phyloP scores from a whole-genome alignment of 257 asterid species.

The Asclepias syriaca region DNA sequence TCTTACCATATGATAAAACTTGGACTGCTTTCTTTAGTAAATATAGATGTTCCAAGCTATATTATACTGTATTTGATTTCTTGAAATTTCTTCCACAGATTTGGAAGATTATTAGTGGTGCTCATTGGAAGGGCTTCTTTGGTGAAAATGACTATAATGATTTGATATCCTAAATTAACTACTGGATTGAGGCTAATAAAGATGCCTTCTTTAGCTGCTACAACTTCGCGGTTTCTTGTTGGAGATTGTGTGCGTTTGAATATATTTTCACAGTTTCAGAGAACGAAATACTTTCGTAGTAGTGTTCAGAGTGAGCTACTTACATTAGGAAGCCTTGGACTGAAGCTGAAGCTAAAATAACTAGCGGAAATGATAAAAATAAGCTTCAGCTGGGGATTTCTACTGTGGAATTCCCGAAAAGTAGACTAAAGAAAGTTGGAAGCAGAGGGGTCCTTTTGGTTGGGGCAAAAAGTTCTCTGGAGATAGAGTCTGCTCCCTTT shows the following conservation, averaged over 20 bases:
- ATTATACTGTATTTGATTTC: slow-evolving; percentile 4
- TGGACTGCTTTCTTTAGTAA: background rate
- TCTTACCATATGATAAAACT: background rate
- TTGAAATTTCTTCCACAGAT: background rate
- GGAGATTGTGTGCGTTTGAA: slow-evolving; percentile 15
- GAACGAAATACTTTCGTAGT: background rate
- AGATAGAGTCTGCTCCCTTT: slow-evolving; percentile 58
- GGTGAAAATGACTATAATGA: slow-evolving; percentile 10
- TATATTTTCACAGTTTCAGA: slow-evolving; percentile 12
- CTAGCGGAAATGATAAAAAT: slow-evolving; percentile 43
- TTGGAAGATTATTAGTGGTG: background rate
- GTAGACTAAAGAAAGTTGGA: slow-evolving; percentile 36
- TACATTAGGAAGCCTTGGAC: slow-evolving; percentile 67
- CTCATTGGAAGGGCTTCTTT: background rate
- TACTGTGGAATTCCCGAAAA: slow-evolving; percentile 55
- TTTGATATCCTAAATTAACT: slow-evolving; percentile 10
- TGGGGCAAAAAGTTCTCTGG: slow-evolving; percentile 36
- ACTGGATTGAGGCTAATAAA: slow-evolving; percentile 11
- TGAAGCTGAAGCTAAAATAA: slow-evolving; percentile 31
- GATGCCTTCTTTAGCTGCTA: slow-evolving; percentile 41
- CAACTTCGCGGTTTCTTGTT: slow-evolving; percentile 20
- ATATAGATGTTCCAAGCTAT: background rate
- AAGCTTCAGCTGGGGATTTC: slow-evolving; percentile 47
- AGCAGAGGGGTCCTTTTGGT: slow-evolving; percentile 24
- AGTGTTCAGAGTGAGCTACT: slow-evolving; percentile 42